Base-by-base conservation (phyloP, 2,329 filamentous ascomycete genomes). In the Colletotrichum sp. region DNA sequence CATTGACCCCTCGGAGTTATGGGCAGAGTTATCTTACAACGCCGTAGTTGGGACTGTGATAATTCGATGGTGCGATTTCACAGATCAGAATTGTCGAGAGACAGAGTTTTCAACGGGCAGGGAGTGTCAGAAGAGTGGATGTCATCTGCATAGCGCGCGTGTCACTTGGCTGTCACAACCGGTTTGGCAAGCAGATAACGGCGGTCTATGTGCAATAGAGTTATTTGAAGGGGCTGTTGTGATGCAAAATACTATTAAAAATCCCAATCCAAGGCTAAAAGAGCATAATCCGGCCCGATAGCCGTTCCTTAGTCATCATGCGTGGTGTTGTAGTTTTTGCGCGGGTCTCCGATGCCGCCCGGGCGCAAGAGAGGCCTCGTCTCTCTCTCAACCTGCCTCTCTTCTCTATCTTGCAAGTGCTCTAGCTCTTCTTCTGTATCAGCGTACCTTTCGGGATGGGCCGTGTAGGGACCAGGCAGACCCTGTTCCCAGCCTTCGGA, bases 401-500 rank as follows among this genome's bases (percentile, higher is more conserved):
- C 88, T 77, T 90, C 88, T 24, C 88, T 86, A 74, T 89, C 88
- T 74, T 86, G 81, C 48, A 90, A 87, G 43, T 87, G 84, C 65
- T 89, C 86, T 76, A 89, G 82, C 73, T 90, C 87, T 72, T 89
- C 88, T 43, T 89, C 87, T 4, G 86, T 89, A 65, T 87, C 85
- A 36, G 88, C 88, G 68, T 90, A 90, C 74, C 85, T 85, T 78
- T 90, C 87, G 4, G 89, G 88, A 68, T 90, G 88, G 2, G 87
- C 87, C 2, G 87, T 89, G 77, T 89, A 89, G 1, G 87, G 87
- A 7, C 88, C 87, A 4, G 88, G 88, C 10, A 88, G 83, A 13
- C 86, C 86, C 38, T 89, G 87, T 77, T 90, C 88, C 82, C 88
- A 87, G 63, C 88, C 87, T 73, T 89, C 85, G 3, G 87, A 89